phyloP scores from a whole-genome alignment of 108 stramenopile species.

The Fragilariopsis cylindrus region DNA sequence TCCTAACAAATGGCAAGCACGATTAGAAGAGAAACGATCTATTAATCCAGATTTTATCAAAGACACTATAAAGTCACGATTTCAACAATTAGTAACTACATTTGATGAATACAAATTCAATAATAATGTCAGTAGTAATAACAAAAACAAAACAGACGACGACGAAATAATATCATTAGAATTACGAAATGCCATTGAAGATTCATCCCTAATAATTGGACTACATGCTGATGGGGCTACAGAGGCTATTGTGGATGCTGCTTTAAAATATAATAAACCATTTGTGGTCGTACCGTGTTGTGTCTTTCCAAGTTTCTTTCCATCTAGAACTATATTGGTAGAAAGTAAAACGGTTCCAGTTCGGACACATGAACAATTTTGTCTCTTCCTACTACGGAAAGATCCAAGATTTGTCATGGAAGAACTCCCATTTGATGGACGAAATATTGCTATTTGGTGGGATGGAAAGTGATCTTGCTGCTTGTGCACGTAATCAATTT shows the following conservation, averaged over 20 bases:
- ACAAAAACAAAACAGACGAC: neutral
- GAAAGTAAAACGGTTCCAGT: conserved; percentile 48
- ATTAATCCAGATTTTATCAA: conserved; percentile 46
- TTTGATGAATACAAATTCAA: conserved; percentile 42
- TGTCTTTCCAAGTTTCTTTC: conserved; percentile 82
- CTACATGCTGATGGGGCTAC: conserved; percentile 89
- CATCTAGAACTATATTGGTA: conserved; percentile 27
- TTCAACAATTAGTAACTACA: conserved; percentile 55
- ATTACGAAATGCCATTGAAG: conserved; percentile 24
- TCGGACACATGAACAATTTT: conserved; percentile 82
- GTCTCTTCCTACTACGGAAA: conserved; percentile 58
- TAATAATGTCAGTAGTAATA: neutral
- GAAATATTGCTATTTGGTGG: conserved; percentile 62
- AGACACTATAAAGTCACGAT: conserved; percentile 44
- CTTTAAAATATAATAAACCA: conserved; percentile 67
- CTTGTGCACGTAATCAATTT: neutral
- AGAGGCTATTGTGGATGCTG: conserved; percentile 84
- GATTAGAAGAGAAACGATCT: conserved; percentile 39
- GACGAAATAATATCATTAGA: conserved; percentile 3
- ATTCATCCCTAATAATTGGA: conserved; percentile 35
- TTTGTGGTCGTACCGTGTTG: conserved; percentile 88
- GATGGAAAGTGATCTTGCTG: conserved; percentile 26
- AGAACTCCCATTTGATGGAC: conserved; percentile 61
- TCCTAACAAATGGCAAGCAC: conserved; percentile 82
- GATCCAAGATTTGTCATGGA: conserved; percentile 38